Base-by-base conservation (phyloP, 1,284 basidiomycete species). In the Phellopilus nigrolimitatus region DNA sequence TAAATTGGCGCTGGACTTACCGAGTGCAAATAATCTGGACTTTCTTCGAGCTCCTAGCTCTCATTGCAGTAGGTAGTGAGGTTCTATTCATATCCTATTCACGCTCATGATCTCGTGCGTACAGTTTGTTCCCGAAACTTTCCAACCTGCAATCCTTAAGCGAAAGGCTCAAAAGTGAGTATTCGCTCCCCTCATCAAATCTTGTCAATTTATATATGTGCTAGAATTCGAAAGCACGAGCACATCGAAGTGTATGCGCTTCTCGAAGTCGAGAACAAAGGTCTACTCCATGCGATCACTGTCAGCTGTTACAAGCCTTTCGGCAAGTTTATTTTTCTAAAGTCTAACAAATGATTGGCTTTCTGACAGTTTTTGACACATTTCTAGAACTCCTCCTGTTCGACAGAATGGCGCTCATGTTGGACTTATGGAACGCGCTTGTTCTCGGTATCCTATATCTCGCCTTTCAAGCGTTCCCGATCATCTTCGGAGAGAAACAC, bases 1-100 rank as follows among this genome's bases (percentile, higher is more conserved):
- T 78, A 0, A 57, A 76, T 51, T 93, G 90, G 90, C 68, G 84
- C 47, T 91, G 88, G 89, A 88, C 85, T 0, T 92, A 83, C 64
- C 78, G 82, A 53, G 66, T 85, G 22, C 64, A 85, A 44, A 61
- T 83, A 1, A 84, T 85, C 33, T 87, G 82, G 82, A 71, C 71
- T 5, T 78, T 78, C 51, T 60, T 61, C 1, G 70, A 81, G 58
- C 63, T 67, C 8, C 34, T 78, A 6, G 66, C 72, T 0, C 62
- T 85, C 10, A 60, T 78, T 41, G 28, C 74, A 28, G 82, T 90
- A 57, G 47, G 73, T 66, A 5, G 4, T 15, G 25, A 3, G 13
- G 24, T 15, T 9, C 12, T 15, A 15, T 22, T 17, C 21, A 17
- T 4, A n/a, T 21, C n/a, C 15, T 28, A 43, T 6, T 19, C 9